phyloP scores from a whole-genome alignment of 2,329 filamentous ascomycete genomes.

The Bretziella fagacearum region DNA sequence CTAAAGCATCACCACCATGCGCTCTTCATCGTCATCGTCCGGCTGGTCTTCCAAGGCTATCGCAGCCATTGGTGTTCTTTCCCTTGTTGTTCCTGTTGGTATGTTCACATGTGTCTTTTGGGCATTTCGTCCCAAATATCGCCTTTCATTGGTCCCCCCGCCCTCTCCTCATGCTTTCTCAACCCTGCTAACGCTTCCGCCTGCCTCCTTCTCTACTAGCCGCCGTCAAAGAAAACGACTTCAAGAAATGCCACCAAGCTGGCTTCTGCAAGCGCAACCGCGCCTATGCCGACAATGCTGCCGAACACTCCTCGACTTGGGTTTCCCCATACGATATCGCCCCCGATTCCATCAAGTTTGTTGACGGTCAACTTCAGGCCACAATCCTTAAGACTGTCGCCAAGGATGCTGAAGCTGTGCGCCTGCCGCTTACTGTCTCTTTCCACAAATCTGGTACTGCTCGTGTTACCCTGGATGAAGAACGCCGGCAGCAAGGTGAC shows the following conservation, averaged over 20 bases:
- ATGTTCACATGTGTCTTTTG: constrained; percentile 5
- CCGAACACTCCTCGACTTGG: constrained; percentile 50
- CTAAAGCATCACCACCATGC: constrained; percentile 5
- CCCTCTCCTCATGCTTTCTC: not conserved
- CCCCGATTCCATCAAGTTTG: constrained; percentile 54
- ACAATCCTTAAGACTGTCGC: constrained; percentile 65
- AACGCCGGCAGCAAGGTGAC: constrained; percentile 72
- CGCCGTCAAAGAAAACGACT: constrained; percentile 85
- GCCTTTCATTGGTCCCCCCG: not conserved
- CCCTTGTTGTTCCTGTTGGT: constrained; percentile 12
- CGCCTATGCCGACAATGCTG: constrained; percentile 64
- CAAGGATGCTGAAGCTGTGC: constrained; percentile 45
- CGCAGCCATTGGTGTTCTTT: constrained; percentile 8
- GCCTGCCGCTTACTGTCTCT: constrained; percentile 66
- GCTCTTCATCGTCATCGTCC: constrained; percentile 7
- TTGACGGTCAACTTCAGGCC: constrained; percentile 63
- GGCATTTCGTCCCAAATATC: not conserved
- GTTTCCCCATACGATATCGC: constrained; percentile 64
- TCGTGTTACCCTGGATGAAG: constrained; percentile 78
- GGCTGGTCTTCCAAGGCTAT: constrained; percentile 12
- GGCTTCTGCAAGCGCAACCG: constrained; percentile 96
- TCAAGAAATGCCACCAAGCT: constrained; percentile 90
- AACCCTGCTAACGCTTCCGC: not conserved
- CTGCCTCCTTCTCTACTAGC: constrained; percentile 33
- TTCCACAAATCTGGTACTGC: constrained; percentile 83